Evolutionary conservation across 108 stramenopile species (phyloP), one percentile per base, ranked within the genome.

Genomic region (Cylindrotheca fusiformis): DNA sequence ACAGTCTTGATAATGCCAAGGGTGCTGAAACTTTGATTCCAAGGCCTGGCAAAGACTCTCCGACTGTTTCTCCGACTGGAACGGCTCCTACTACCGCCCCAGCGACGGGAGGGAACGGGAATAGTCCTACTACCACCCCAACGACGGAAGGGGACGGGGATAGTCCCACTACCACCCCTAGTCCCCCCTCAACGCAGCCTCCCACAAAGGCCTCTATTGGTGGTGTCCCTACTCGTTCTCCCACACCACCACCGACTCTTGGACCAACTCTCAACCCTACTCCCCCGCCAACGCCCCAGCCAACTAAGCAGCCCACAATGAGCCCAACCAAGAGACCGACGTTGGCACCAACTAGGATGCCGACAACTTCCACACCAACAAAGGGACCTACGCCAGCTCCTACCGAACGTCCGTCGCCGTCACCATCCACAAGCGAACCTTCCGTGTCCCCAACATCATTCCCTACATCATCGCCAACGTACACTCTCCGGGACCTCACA

Each of bases 401-500:
- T n/a, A 62, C 60, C 12, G 1, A 12, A 2, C 47, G 12, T 1
- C 60, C 60, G 18, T 46, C 60, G 0, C 14, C 48, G 10, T 19
- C 18, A 28, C 60, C 60, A 2, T 50, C 60, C 0, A 61, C 60
- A 4, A 61, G n/a, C 10, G 10, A 14, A 25, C 63, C 63, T 21
- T 32, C 55, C 8, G 19, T 20, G 27, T 8, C 19, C n/a, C 52
- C 63, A 22, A 53, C 63, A 10, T n/a, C 49, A 10, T 62, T 62
- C 19, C 31, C 28, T 2, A 25, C 20, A 2, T 46, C 25, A 1
- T 19, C 32, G 14, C 33, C 57, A 32, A 41, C 36, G 6, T 41
- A 10, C 10, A 41, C 14, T 41, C 36, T 41, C 14, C 36, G 36
- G 44, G 60, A 48, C 25, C 23, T 62, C 61, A 47, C 26, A n/a